phyloP scores from a whole-genome alignment of 345 rosid genomes.

The Ceriops zippeliana region DNA sequence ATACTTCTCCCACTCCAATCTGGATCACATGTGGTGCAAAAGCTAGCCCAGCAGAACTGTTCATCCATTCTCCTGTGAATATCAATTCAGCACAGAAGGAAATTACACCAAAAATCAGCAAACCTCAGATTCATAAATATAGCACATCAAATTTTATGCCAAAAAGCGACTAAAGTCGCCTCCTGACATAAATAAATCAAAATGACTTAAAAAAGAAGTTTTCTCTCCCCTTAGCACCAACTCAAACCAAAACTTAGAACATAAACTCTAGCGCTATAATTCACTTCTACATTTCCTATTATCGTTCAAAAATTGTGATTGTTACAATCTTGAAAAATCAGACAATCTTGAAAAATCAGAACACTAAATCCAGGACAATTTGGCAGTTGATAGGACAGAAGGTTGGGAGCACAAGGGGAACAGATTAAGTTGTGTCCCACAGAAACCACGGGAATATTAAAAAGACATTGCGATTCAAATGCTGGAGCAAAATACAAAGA shows the following conservation, averaged over 20 bases:
- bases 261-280: neutral
- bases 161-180: no score
- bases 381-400: neutral
- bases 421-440: neutral
- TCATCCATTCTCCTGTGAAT: slow-evolving; percentile 96
- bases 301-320: no score
- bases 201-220: neutral
- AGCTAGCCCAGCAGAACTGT: slow-evolving; percentile 86
- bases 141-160: neutral
- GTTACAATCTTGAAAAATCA: neutral
- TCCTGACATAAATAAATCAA: neutral
- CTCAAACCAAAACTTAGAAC: slow-evolving; percentile 1
- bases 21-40: slow-evolving; percentile 91
- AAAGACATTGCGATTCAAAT: slow-evolving; percentile 3
- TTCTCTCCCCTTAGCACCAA: neutral
- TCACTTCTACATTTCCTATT: no score
- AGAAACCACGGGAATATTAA: neutral
- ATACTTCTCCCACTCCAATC: slow-evolving; percentile 83
- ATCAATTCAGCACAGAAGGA: slow-evolving; percentile 11
- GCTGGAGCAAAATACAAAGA: neutral
- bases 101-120: neutral
- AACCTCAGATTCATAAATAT: neutral
- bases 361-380: neutral
- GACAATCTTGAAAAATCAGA: neutral
- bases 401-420: neutral